Base-by-base conservation (phyloP, 164 flowering plant genomes). In the Echeveria elegans region DNA sequence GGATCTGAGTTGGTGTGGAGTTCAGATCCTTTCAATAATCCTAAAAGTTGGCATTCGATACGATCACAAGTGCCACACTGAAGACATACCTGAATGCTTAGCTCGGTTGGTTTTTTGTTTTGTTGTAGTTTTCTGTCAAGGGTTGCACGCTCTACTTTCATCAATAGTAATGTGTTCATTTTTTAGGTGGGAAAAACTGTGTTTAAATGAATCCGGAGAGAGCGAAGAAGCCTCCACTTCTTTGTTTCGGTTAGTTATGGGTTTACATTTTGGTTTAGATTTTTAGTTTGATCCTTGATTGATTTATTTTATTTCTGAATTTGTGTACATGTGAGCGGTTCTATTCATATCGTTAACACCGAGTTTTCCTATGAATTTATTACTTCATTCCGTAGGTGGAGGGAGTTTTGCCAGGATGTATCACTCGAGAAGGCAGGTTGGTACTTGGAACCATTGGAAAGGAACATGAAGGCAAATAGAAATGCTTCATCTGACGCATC, bases 381-480 rank as follows among this genome's bases (percentile, higher is more conserved):
- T 31, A 26, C 6, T 52, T 66, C 37, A 19, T 67, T 11, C 70
- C 68, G 58, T 78, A 94, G 99, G 24, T 95, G 99, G 99, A 82
- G 86, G 72, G 88, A 85, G 37, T 95, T 82, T 65, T 87, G 90
- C 72, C 78, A 73, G 72, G 99, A 95, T 81, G 80, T 80, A 58
- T 81, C 88, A 14, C 9, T 88, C 32, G 99, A 95, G 77, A 88
- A 83, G 77, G 88, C 85, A 77, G 87, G 92, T 50, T 81, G 82
- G 79, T 87, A 84, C 78, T 67, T 86, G 63, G 87, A 79, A 56
- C 53, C 73, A 69, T 38, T 67, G 45, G 72, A 63, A 65, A 41
- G 19, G 14, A 68, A 66, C 32, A 69, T 16, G 1, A 66, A 62
- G 16, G 26, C 67, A 9, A 73, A 59, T 50, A 66, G 56, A 29